Evolutionary conservation across 805 yeast species (phyloP).

Genomic region (Pachysolen tannophilus): DNA sequence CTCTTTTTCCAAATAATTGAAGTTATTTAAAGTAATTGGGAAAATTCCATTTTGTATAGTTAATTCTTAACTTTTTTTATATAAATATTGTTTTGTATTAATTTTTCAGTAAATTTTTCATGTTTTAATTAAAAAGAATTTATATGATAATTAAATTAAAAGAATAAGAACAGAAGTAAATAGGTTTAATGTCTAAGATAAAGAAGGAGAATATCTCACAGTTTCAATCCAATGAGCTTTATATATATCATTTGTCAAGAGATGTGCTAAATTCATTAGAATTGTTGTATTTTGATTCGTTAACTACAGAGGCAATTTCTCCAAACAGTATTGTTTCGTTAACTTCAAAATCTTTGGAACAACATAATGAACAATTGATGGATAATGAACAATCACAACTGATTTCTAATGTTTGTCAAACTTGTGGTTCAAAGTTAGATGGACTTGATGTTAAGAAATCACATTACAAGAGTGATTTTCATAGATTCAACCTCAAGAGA

Average conservation of each 20-base stretch:
- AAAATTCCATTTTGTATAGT: not conserved
- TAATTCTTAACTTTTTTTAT: not conserved
- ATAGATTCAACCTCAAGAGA: slow-evolving; percentile 54
- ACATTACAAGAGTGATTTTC: slow-evolving; percentile 53
- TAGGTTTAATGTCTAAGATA: not conserved
- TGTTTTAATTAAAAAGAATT: too few species aligned
- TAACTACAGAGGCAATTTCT: slow-evolving; percentile 29
- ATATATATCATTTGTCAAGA: slow-evolving; percentile 38
- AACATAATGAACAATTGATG: slow-evolving; percentile 2
- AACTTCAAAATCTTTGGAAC: slow-evolving; percentile 12
- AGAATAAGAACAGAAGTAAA: not conserved
- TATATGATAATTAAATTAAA: too few species aligned
- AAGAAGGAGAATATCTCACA: not conserved
- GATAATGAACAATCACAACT: too few species aligned
- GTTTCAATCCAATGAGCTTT: slow-evolving; percentile 25
- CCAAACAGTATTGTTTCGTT: slow-evolving; percentile 7
- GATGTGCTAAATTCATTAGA: slow-evolving; percentile 36
- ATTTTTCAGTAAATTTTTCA: too few species aligned
- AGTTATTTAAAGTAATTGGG: not conserved
- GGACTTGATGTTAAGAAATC: slow-evolving; percentile 9
- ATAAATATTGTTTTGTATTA: too few species aligned
- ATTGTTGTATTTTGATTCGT: slow-evolving; percentile 47
- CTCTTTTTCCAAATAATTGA: not conserved
- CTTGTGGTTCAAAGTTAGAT: slow-evolving; percentile 18
- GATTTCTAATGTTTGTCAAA: slow-evolving; percentile 13